phyloP scores from a whole-genome alignment of 1,284 basidiomycete genomes.

The Ganoderma multipileum region DNA sequence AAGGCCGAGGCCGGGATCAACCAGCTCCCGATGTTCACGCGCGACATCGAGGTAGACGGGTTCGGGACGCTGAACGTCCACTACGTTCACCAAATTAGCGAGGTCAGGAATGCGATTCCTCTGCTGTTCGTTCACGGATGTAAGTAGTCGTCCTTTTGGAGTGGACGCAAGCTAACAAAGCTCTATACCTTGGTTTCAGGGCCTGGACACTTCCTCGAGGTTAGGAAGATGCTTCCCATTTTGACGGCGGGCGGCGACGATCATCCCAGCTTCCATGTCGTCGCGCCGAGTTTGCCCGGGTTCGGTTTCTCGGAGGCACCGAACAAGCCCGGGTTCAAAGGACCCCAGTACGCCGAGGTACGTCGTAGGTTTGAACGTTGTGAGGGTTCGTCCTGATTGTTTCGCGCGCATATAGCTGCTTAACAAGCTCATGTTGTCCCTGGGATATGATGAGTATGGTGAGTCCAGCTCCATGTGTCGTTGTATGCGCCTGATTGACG shows the following conservation, averaged over 20 bases:
- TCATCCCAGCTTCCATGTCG: constrained; percentile 50
- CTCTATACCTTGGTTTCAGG: constrained; percentile 31
- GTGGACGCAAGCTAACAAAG: too few relatives aligned
- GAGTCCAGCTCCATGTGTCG: not conserved
- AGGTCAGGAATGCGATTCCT: constrained; percentile 45
- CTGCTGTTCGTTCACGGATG: constrained; percentile 55
- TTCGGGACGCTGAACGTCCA: constrained; percentile 49
- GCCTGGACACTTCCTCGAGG: constrained; percentile 55
- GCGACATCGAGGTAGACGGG: constrained; percentile 43
- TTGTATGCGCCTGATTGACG: not conserved
- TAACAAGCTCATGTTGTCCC: constrained; percentile 31
- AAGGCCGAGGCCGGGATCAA: constrained; percentile 38
- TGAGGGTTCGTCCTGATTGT: not conserved
- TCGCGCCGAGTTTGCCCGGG: constrained; percentile 52
- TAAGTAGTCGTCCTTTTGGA: constrained; percentile 35
- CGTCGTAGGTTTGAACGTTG: not conserved
- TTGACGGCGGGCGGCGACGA: constrained; percentile 31
- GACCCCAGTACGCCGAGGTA: constrained; percentile 17
- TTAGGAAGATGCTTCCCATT: constrained; percentile 39
- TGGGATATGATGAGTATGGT: constrained; percentile 38
- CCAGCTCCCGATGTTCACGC: constrained; percentile 10
- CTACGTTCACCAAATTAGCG: constrained; percentile 49
- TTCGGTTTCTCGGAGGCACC: constrained; percentile 45
- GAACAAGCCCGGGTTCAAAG: constrained; percentile 42
- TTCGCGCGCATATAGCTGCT: not conserved